phyloP scores from a whole-genome alignment of 345 rosid genomes.

The Physaria fendleri region DNA sequence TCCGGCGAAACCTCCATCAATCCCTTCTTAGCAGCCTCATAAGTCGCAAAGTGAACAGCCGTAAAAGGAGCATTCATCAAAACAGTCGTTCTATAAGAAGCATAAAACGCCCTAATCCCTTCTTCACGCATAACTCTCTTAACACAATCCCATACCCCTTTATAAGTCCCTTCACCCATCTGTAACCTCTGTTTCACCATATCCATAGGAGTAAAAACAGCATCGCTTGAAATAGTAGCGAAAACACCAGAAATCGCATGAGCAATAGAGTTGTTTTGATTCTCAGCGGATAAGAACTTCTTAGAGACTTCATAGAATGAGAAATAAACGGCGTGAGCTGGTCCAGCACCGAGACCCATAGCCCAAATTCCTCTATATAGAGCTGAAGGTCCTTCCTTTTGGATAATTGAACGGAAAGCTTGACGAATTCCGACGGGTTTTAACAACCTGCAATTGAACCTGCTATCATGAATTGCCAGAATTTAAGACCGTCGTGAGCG shows the following conservation, averaged over 20 bases:
- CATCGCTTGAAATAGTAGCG: slow-evolving; percentile 89
- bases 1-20: slow-evolving; percentile 74
- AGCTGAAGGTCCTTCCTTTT: slow-evolving; percentile 60
- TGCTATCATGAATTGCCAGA: slow-evolving; percentile 93
- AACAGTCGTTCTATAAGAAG: slow-evolving; percentile 91
- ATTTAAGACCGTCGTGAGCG: slow-evolving; percentile 46
- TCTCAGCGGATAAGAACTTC: slow-evolving; percentile 53
- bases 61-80: slow-evolving; percentile 97
- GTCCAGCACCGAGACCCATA: slow-evolving; percentile 99
- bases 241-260: slow-evolving; percentile 87
- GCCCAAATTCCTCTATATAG: slow-evolving; percentile 93
- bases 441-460: slow-evolving; percentile 88
- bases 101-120: slow-evolving; percentile 80
- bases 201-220: slow-evolving; percentile 96
- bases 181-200: slow-evolving; percentile 98
- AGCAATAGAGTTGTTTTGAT: slow-evolving; percentile 67
- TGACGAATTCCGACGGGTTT: slow-evolving; percentile 68
- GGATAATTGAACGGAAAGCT: slow-evolving; percentile 69
- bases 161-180: slow-evolving; percentile 53
- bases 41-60: slow-evolving; percentile 78
- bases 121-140: slow-evolving; percentile 71
- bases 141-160: slow-evolving; percentile 76
- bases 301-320: slow-evolving; percentile 79
- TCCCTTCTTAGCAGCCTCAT: slow-evolving; percentile 81
- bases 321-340: slow-evolving; percentile 96